Evolutionary conservation across 1,284 basidiomycete species (phyloP).

Genomic region (Wolfiporia cocos): DNA sequence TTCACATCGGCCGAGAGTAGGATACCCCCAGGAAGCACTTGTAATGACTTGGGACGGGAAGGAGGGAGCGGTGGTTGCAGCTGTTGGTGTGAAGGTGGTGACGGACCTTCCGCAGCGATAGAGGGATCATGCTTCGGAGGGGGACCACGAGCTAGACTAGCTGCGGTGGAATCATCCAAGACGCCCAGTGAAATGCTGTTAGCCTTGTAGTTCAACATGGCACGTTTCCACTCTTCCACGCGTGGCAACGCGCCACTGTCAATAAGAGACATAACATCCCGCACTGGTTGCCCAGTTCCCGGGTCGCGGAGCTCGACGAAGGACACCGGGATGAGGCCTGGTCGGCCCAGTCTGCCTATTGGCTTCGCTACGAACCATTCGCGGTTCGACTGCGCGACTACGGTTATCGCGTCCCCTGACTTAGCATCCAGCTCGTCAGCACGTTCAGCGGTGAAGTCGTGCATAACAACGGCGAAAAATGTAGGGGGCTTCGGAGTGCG

Average conservation of each 20-base stretch:
- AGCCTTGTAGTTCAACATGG: constrained; percentile 93
- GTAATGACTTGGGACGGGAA: constrained; percentile 22
- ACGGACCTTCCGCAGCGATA: constrained; percentile 23
- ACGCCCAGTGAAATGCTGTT: constrained; percentile 93
- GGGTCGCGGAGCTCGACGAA: constrained; percentile 97
- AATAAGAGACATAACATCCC: constrained; percentile 75
- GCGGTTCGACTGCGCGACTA: constrained; percentile 86
- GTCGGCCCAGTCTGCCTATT: constrained; percentile 89
- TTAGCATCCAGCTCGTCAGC: constrained; percentile 95
- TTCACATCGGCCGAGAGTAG: constrained; percentile 88
- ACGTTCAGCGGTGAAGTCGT: constrained; percentile 93
- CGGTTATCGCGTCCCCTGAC: constrained; percentile 89
- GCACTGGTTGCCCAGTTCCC: constrained; percentile 69
- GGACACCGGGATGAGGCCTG: constrained; percentile 93
- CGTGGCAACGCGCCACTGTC: constrained; percentile 83
- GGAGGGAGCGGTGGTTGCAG: constrained; percentile 19
- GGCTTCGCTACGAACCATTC: constrained; percentile 93
- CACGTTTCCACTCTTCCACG: constrained; percentile 98
- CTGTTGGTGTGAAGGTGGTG: constrained; percentile 20
- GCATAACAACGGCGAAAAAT: constrained; percentile 91
- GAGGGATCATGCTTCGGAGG: constrained; percentile 13
- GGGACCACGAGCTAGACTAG: constrained; percentile 7
- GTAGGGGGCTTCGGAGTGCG: constrained; percentile 54
- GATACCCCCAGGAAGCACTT: constrained; percentile 71
- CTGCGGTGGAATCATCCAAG: constrained; percentile 53